Evolutionary conservation across 2,329 filamentous ascomycete genomes (phyloP).

Genomic region (Fusarium sp.): DNA sequence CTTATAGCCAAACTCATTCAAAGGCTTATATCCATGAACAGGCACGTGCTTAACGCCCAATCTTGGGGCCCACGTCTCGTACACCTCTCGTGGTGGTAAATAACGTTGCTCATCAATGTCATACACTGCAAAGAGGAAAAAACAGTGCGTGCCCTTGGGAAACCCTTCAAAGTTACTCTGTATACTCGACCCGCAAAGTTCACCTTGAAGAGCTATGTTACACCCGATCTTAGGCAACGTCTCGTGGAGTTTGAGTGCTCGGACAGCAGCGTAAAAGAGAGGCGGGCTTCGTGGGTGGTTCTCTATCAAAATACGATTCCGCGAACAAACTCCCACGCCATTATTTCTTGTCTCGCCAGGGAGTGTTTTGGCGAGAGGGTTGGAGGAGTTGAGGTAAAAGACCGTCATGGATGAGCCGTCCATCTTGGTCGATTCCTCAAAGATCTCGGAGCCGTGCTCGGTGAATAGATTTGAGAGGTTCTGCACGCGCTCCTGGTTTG

Average conservation of each 20-base stretch:
- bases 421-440: slow-evolving; percentile 56
- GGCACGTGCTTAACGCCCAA: slow-evolving; percentile 52
- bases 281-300: slow-evolving; percentile 13
- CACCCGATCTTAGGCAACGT: slow-evolving; percentile 23
- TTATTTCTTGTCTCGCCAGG: slow-evolving; percentile 12
- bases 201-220: slow-evolving; percentile 43
- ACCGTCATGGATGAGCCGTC: slow-evolving; percentile 55
- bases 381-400: slow-evolving; percentile 51
- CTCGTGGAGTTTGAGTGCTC: slow-evolving; percentile 21
- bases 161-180: slow-evolving; percentile 44
- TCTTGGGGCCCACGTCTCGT: slow-evolving; percentile 43
- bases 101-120: slow-evolving; percentile 49
- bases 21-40: slow-evolving; percentile 37
- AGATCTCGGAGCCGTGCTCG: slow-evolving; percentile 40
- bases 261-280: slow-evolving; percentile 35
- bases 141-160: slow-evolving; percentile 40
- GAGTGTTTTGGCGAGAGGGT: slow-evolving; percentile 33
- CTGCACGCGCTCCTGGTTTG: slow-evolving; percentile 44
- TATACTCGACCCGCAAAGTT: slow-evolving; percentile 43
- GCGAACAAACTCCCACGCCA: slow-evolving; percentile 41
- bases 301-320: slow-evolving; percentile 39
- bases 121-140: slow-evolving; percentile 52
- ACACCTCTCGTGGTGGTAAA: slow-evolving; percentile 45
- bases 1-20: slow-evolving; percentile 27
- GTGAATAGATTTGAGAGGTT: slow-evolving; percentile 37